These are phyloP conservation scores for Rhizopogon sp. DNA, from an alignment of 768 basidiomycete species.

Conservation along the genomic window DNA sequence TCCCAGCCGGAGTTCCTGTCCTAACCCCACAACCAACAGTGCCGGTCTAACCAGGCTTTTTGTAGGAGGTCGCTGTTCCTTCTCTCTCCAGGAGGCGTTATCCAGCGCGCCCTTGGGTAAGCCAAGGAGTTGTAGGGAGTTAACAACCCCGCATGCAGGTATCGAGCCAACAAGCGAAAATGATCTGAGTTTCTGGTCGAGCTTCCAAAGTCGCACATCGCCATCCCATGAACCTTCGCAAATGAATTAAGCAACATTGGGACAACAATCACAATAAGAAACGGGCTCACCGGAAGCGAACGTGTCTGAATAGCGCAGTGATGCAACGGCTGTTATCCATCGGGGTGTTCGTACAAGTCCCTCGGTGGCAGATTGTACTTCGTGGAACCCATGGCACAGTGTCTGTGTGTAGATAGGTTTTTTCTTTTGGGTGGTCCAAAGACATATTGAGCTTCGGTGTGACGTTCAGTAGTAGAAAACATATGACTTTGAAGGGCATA, in stretches of 20 bases:
- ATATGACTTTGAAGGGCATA: constrained; percentile 33
- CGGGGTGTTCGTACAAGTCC: constrained; percentile 73
- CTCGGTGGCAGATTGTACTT: constrained; percentile 65
- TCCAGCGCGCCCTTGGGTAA: constrained; percentile 40
- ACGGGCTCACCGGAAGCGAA: constrained; percentile 74
- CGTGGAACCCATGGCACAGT: constrained; percentile 83
- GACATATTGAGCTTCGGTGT: constrained; percentile 61
- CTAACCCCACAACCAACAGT: constrained; percentile 74
- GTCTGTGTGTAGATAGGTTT: constrained; percentile 88
- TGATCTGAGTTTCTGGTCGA: constrained; percentile 72
- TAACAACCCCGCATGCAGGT: constrained; percentile 74
- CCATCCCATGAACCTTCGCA: constrained; percentile 94
- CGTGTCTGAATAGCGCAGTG: constrained; percentile 83
- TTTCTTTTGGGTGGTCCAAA: constrained; percentile 92
- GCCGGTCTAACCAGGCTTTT: constrained; percentile 22
- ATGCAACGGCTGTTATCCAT: constrained; percentile 86
- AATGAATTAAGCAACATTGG: constrained; percentile 1
- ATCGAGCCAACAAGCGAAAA: constrained; percentile 67
- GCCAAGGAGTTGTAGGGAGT: constrained; percentile 79
- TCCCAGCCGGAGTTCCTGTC: constrained; percentile 86
- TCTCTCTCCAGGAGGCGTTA: constrained; percentile 37
- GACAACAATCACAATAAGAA: background rate
- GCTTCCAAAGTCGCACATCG: constrained; percentile 83
- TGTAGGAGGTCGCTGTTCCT: constrained; percentile 6
- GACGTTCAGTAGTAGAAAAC: constrained; percentile 1